Base-by-base conservation (phyloP, 176 grass and related monocot genomes). In the Chloris gayana region DNA sequence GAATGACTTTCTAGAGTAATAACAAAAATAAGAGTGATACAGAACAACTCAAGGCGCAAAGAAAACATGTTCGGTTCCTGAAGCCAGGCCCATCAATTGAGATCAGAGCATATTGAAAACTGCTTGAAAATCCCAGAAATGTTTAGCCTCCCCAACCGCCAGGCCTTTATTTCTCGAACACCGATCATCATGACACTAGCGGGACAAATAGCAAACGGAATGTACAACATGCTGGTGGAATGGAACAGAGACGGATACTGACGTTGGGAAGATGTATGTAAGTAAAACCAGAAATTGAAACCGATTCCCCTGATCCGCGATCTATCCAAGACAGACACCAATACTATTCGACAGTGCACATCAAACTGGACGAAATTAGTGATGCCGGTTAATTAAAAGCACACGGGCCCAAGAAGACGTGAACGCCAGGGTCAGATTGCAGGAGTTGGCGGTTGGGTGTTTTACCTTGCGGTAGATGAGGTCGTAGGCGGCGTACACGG, bases 381-480 rank as follows among this genome's bases (percentile, higher is more conserved):
- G n/a, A n/a, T n/a, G n/a, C n/a, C n/a, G n/a, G n/a, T n/a, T n/a
- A n/a, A n/a, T n/a, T n/a, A n/a, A n/a, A n/a, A n/a, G n/a, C n/a
- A n/a, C n/a, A n/a, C n/a, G n/a, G 35, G 35, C 4, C 35, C 35
- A 37, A 37, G 35, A 37, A 33, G 12, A 72, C 34, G 47, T 46
- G 14, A 5, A 44, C 41, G 32, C 5, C 1, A 56, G 18, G n/a
- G 64, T 3, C 34, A 15, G 72, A 27, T 10, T 1, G 57, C 53
- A 69, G 70, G 30, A 53, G 3, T 37, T 37, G 35, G 35, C 35
- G n/a, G 26, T 29, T 22, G 41, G 9, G 64, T 57, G 51, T 4
- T 72, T 69, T 91, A 98, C 95, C 81, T 67, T 73, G 58, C 91
- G 53, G 83, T 95, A 98, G 33, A 11, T 83, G 73, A 99, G 30